Base-by-base conservation (phyloP, 495 filamentous ascomycete species). In the Amniculicola lignicola region DNA sequence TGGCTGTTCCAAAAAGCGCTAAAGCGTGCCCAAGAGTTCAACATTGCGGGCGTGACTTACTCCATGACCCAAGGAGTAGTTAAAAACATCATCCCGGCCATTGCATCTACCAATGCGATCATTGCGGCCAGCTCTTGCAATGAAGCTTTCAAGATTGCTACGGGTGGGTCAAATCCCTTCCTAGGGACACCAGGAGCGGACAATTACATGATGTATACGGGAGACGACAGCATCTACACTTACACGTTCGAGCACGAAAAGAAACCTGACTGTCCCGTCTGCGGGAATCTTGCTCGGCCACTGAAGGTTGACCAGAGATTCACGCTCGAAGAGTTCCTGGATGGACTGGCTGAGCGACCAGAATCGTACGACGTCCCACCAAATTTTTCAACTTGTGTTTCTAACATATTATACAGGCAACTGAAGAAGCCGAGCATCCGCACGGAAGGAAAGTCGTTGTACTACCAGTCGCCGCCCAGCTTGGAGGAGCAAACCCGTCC, bases 201-300 rank as follows among this genome's bases (percentile, higher is more conserved):
- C 59, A 99, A 94, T 67, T 99, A 99, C 70, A 97, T 97, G 91
- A 95, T 96, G 89, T 99, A 97, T 72, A 95, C 85, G 24, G 94
- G 94, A 31, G 89, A 99, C 67, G 91, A 93, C 63, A 79, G 87
- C 58, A 82, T 97, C 45, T 99, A 96, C 74, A 99, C 94, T 0
- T 95, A 96, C 68, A 97, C 92, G 0, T 97, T 97, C 70, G 82
- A 88, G 62, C 90, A 95, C 57, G 83, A 95, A 68, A 84, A 86
- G 74, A 96, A 96, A 67, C 74, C 82, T 6, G 94, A 96, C 64
- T 99, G 94, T 59, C 91, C 94, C 4, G 94, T 97, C 21, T 99
- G 94, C 64, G 90, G 92, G 3, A 85, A 87, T 52, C 70, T 88
- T 35, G 83, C 91, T 5, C 84, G 85, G 31, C 83, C 83, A 37